These are phyloP conservation scores for Protea cynaroides DNA, from an alignment of 164 flowering plant genomes.

Conservation along the genomic window DNA sequence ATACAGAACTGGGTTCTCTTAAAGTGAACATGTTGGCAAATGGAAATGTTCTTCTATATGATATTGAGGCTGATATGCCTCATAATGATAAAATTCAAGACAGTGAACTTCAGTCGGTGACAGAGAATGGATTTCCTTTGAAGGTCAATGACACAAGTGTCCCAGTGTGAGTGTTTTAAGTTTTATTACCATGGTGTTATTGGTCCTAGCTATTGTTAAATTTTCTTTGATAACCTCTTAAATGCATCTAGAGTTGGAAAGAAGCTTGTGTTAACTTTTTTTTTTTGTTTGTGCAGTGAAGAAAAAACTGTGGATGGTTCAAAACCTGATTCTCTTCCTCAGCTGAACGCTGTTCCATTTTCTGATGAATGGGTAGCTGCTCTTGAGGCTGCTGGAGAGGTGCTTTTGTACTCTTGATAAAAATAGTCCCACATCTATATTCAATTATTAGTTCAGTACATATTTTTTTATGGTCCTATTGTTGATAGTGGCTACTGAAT, in stretches of 20 bases:
- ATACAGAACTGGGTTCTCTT: constrained; percentile 5
- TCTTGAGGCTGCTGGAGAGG: constrained; percentile 96
- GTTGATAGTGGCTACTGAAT: too few relatives aligned
- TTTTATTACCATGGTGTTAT: neutral
- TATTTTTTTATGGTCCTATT: too few relatives aligned
- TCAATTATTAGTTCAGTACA: neutral
- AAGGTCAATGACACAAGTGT: constrained; percentile 12
- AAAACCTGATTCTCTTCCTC: constrained; percentile 25
- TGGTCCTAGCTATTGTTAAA: neutral
- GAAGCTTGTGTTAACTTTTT: constrained; percentile 3
- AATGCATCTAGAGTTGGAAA: neutral
- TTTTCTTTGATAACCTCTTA: neutral
- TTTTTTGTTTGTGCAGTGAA: constrained; percentile 30
- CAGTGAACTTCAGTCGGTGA: constrained; percentile 10
- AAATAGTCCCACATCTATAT: neutral
- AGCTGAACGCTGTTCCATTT: constrained; percentile 64
- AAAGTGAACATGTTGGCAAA: constrained; percentile 8
- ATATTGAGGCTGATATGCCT: constrained; percentile 4
- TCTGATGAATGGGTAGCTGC: constrained; percentile 98
- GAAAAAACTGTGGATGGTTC: constrained; percentile 18
- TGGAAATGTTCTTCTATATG: constrained; percentile 1
- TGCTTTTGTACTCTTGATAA: constrained; percentile 18
- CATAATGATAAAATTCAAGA: constrained; percentile 8
- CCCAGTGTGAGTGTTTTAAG: constrained; percentile 24
- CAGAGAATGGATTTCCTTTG: constrained; percentile 6